Evolutionary conservation across 2,329 filamentous ascomycete genomes (phyloP).

Genomic region (Apiospora pterosperma): DNA sequence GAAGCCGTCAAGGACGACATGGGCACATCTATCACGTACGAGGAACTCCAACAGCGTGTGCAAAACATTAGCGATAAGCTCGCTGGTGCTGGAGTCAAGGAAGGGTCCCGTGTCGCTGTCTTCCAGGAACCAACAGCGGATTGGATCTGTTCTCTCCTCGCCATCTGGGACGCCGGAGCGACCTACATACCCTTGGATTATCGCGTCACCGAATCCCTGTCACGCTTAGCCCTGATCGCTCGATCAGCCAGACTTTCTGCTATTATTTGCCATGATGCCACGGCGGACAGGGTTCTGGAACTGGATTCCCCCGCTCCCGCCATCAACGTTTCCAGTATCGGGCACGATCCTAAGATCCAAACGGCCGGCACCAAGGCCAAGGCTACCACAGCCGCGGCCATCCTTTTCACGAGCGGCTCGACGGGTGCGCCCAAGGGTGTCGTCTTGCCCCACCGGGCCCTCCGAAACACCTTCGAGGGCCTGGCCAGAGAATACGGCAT

Average conservation of each 20-base stretch:
- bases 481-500: conserved; percentile 26
- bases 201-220: conserved; percentile 9
- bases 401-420: conserved; percentile 9
- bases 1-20: conserved; percentile 14
- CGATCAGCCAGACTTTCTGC: neutral
- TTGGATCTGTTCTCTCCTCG: conserved; percentile 35
- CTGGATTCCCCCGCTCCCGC: neutral
- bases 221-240: neutral
- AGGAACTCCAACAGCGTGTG: conserved; percentile 27
- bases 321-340: no score
- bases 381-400: neutral
- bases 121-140: conserved; percentile 34
- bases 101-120: conserved; percentile 31
- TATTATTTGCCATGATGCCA: neutral
- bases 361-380: no score
- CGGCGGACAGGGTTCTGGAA: neutral
- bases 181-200: conserved; percentile 40
- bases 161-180: conserved; percentile 34
- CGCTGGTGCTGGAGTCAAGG: neutral
- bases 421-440: conserved; percentile 11
- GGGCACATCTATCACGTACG: conserved; percentile 30
- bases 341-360: no score
- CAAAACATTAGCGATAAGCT: conserved; percentile 26
- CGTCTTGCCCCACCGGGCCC: conserved; percentile 1
- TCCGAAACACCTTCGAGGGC: neutral